Base-by-base conservation (phyloP, 2,329 filamentous ascomycete species). In the Neonectria sp. region DNA sequence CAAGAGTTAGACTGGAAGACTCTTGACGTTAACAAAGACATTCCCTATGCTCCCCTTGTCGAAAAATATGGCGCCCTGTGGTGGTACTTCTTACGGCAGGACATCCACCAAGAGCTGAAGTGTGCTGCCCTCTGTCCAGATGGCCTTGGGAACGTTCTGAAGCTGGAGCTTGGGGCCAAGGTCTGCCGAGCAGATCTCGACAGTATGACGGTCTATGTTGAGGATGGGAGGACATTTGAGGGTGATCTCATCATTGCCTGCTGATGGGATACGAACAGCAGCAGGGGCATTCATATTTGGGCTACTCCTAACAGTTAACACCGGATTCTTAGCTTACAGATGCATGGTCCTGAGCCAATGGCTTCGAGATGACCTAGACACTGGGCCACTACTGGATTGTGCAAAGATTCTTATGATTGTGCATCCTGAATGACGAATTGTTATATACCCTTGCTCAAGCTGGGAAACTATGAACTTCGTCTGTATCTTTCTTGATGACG, bases 11-110 rank as follows among this genome's bases (percentile, higher is more conserved):
- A 51, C 48, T 31, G 48, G 48, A 51, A 51, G 48, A 51, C 48
- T 31, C 29, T 51, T 27, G 48, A 29, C 11, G 48, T 51, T 8
- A 27, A 27, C 48, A 51, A 51, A 31, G 48, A 51, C 24, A 51
- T 51, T n/a, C 48, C 48, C 25, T 15, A 51, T 8, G 25, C 24
- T 13, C 48, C 48, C 15, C 48, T 51, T 51, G 48, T 51, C 15
- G 48, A 51, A 51, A 51, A n/a, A 31, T 51, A 51, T 51, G 48
- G 48, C 29, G 48, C 48, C 48, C 48, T 21, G 9, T 51, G 48
- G 48, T 51, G 48, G 48, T 31, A 51, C 48, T 51, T 51, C 24
- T 51, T 21, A n/a, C 48, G 48, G 48, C 48, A 51, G 29, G 48
- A 51, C 17, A 51, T 51, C 2, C 48, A 51, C 48, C 48, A 51